Base-by-base conservation (phyloP, 768 basidiomycete genomes). In the Phanerochaete sordida region DNA sequence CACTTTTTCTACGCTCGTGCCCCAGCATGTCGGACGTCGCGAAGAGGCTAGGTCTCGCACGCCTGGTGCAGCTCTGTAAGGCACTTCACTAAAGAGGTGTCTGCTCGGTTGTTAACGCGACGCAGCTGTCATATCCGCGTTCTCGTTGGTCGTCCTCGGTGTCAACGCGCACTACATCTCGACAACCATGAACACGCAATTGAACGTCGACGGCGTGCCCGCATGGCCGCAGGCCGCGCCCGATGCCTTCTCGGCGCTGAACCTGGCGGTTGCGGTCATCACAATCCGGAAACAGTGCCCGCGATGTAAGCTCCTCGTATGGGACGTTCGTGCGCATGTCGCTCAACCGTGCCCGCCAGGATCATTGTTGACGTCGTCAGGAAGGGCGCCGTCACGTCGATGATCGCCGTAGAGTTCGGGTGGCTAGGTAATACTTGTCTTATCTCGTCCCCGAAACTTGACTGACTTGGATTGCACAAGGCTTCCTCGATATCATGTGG, bases 401-500 rank as follows among this genome's bases (percentile, higher is more conserved):
- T 65, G 59, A 66, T 74, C 48, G 55, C 68, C 30, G 61, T 72
- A 33, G 73, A 74, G 64, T 63, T 74, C 26, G 30, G 26, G 44
- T 69, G 64, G 65, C 62, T 69, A 35, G 63, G 67, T 70, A 46
- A 46, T n/a, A 19, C 19, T 43, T 7, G 24, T 57, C 54, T 23
- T 28, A 43, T 37, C 13, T 53, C 37, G 27, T 11, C 35, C 19
- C 3, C 24, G 30, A 7, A 7, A 21, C 23, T 12, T 31, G 13
- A 4, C 54, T 44, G 28, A 35, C 8, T 1, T 46, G 19, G 33
- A 6, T 35, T 13, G 33, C 24, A 8, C 28, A 28, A 68, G 69
- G 60, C 27, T 31, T 73, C 45, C 70, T 74, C 21, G 68, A 66
- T 57, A 57, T 73, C 30, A 59, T 74, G 15, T 74, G 70, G 70